Conservation (phyloP, 129 eudicot species). For the Helianthus annuus region DNA sequence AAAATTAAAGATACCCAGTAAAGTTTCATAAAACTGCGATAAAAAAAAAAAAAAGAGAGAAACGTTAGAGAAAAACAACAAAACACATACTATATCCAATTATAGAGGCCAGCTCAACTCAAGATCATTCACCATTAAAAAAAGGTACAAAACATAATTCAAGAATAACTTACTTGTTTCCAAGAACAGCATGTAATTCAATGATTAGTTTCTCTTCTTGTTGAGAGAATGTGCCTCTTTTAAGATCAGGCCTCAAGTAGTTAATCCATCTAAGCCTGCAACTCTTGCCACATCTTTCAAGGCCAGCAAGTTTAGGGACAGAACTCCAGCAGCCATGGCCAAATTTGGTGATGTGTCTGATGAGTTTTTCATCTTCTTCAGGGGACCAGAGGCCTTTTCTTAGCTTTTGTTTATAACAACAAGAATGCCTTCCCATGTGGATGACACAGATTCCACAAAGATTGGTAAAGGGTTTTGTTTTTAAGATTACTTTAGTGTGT, state of each 20-base stretch:
- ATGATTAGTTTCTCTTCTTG: constrained; percentile 90
- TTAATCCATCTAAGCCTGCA: constrained; percentile 95
- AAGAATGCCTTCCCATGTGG: constrained; percentile 98
- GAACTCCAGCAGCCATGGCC: constrained; percentile 99
- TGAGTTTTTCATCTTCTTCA: constrained; percentile 97
- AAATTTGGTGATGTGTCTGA: constrained; percentile 68
- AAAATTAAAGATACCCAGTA: too few relatives aligned
- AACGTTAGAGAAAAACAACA: too few relatives aligned
- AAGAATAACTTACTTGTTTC: constrained; percentile 60
- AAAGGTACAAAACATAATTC: not conserved
- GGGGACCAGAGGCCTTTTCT: constrained; percentile 99
- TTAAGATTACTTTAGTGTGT: constrained; percentile 33
- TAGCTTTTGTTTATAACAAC: constrained; percentile 94
- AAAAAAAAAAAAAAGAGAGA: too few relatives aligned
- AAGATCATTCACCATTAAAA: too few relatives aligned
- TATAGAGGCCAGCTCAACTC: too few relatives aligned
- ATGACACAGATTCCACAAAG: constrained; percentile 25
- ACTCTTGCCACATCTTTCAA: constrained; percentile 94
- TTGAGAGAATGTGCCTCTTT: constrained; percentile 89
- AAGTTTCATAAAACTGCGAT: too few relatives aligned
- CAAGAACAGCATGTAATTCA: constrained; percentile 91
- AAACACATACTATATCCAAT: too few relatives aligned
- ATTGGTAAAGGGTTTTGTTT: constrained; percentile 5
- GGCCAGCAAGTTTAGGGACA: constrained; percentile 95
- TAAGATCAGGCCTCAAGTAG: constrained; percentile 86